Conservation (phyloP, 331 rosid genomes). For the Spiraea crenata region DNA sequence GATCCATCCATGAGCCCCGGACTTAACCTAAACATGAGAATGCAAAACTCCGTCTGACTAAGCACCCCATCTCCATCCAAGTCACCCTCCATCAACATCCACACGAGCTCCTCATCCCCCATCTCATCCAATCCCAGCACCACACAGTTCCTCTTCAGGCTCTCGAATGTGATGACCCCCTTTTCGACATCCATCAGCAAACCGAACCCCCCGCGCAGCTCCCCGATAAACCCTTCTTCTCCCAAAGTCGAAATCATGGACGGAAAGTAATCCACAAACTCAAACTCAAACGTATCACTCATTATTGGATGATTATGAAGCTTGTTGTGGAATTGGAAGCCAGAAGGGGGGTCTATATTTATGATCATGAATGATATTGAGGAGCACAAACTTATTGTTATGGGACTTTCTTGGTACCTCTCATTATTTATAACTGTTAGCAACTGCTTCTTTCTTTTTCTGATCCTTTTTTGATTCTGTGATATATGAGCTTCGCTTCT, state of each 20-base stretch:
- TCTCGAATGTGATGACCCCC: constrained; percentile 82
- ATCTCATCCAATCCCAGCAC: constrained; percentile 58
- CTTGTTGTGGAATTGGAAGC: background rate
- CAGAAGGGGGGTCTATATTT: background rate
- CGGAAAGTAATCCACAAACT: constrained; percentile 67
- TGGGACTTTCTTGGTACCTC: background rate
- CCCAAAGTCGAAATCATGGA: constrained; percentile 65
- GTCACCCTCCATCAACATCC: constrained; percentile 84
- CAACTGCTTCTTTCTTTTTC: background rate
- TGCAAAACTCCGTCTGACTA: constrained; percentile 73
- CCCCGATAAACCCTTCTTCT: constrained; percentile 65
- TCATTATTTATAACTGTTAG: constrained; percentile 1
- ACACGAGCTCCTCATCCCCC: constrained; percentile 62
- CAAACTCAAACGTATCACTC: constrained; percentile 9
- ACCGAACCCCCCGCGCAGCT: constrained; percentile 69
- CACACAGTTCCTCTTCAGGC: constrained; percentile 62
- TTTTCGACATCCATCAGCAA: constrained; percentile 76
- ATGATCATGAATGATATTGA: background rate
- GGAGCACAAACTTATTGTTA: background rate
- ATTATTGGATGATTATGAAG: background rate
- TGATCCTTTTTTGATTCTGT: background rate
- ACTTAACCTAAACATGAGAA: constrained; percentile 89
- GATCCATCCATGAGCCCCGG: constrained; percentile 59
- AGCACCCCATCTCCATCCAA: constrained; percentile 85
- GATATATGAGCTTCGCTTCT: background rate